A percentile compares a stretch with the other conserved stretches of the same genome.
Conservation (phyloP, 768 basidiomycete species). For the Amylocystis lapponica region DNA sequence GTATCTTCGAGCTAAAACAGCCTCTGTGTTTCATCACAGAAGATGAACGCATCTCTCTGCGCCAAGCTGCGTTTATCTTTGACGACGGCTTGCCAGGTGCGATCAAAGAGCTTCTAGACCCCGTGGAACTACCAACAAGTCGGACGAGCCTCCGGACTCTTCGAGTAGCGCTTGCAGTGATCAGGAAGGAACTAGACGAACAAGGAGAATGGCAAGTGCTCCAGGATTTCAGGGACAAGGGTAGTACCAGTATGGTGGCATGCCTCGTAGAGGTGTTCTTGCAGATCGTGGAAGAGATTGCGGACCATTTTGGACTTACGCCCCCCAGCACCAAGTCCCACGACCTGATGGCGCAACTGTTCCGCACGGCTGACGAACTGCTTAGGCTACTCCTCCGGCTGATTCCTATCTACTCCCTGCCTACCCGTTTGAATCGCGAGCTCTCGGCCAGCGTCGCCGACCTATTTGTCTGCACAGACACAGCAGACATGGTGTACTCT, state of each 20-base stretch:
- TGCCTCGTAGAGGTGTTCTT: constrained; percentile 49
- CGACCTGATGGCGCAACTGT: constrained; percentile 45
- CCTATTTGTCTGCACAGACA: constrained; percentile 49
- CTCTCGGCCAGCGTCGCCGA: constrained; percentile 43
- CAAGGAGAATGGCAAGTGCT: constrained; percentile 45
- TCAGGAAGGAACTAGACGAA: constrained; percentile 49
- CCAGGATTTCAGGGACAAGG: constrained; percentile 55
- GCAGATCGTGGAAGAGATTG: constrained; percentile 48
- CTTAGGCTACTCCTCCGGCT: constrained; percentile 47
- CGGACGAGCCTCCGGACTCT: constrained; percentile 49
- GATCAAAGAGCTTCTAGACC: constrained; percentile 51
- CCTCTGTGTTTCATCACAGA: constrained; percentile 60
- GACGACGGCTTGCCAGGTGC: constrained; percentile 62
- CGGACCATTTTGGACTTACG: constrained; percentile 42
- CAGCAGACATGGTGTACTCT: constrained; percentile 36
- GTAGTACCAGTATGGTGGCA: constrained; percentile 48
- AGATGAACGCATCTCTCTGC: constrained; percentile 51
- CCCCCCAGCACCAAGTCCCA: constrained; percentile 31
- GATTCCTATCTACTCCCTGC: constrained; percentile 40
- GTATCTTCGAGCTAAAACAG: constrained; percentile 51
- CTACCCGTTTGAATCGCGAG: constrained; percentile 42
- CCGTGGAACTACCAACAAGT: constrained; percentile 45
- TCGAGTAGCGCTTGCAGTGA: constrained; percentile 56
- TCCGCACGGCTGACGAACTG: constrained; percentile 48
- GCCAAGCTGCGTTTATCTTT: constrained; percentile 58